Evolutionary conservation across 306 rosid species (phyloP).

Genomic region (Ammopiptanthus mongolicus): DNA sequence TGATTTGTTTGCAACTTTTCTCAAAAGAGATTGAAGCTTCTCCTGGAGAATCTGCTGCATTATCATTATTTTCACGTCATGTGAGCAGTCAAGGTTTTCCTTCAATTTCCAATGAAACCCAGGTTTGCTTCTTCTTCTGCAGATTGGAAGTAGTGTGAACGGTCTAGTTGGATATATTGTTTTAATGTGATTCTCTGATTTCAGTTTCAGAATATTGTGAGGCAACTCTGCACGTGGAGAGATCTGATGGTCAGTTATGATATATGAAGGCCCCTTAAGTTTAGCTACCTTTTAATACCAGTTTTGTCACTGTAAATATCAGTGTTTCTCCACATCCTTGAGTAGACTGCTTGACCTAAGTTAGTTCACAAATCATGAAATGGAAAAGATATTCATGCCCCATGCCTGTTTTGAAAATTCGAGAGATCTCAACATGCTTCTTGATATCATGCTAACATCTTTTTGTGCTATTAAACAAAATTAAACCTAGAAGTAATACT

Average conservation of each 20-base stretch:
- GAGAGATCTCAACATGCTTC: neutral
- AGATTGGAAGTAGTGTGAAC: conserved; percentile 12
- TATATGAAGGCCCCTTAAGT: conserved; percentile 12
- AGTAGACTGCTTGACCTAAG: conserved; percentile 1
- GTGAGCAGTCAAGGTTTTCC: conserved; percentile 40
- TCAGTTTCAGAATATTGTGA: conserved; percentile 59
- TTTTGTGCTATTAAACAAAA: conserved; percentile 4
- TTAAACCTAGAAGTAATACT: neutral
- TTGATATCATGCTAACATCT: neutral
- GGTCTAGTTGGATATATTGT: neutral
- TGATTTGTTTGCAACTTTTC: conserved; percentile 69
- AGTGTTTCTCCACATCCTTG: neutral
- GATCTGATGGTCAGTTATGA: conserved; percentile 76
- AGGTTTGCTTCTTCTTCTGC: conserved; percentile 48
- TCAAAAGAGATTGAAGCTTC: conserved; percentile 70
- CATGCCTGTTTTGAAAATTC: neutral
- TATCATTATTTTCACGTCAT: conserved; percentile 62
- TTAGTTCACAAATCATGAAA: neutral
- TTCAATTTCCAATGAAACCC: conserved; percentile 49
- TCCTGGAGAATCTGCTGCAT: conserved; percentile 80
- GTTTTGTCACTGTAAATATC: neutral
- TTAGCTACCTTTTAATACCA: conserved; percentile 13
- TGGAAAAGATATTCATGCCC: conserved; percentile 12
- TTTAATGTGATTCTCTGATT: conserved; percentile 13
- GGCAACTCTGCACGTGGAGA: conserved; percentile 83